Base-by-base conservation (phyloP, 148 eudicot species). In the Rhododendron simsii region DNA sequence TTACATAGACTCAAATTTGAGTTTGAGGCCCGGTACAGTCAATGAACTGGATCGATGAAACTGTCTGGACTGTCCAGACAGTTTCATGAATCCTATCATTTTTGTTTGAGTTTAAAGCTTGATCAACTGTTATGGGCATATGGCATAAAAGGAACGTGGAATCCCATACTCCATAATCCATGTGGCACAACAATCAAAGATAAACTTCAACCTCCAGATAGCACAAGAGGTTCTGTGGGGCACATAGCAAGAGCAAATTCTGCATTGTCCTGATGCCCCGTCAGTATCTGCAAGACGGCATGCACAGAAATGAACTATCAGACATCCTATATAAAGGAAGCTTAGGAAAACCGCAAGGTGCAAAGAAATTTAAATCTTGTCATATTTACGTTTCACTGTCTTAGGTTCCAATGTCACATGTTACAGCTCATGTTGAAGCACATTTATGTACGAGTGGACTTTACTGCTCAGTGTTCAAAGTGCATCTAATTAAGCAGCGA, bases 171-270 rank as follows among this genome's bases (percentile, higher is more conserved):
- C 14, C 23, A 47, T 47, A 47, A 47, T 47, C 6, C 61, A 57
- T 14, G n/a, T 37, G 45, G 69, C 37, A 81, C 35, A 67, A 63
- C 23, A 39, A 26, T 28, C 7, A 67, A 81, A 20, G 14, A 23
- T 30, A 33, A 14, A 71, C 16, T 75, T 81, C 75, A 74, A 96
- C 98, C 99, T 95, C 99, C 98, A 84, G 98, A 95, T 55, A 96
- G 99, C 87, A 96, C 98, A 88, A 92, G 83, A 14, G 99, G 99
- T 67, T 96, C 99, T 55, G 91, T 88, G 78, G 95, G 94, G 87
- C 94, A 93, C 98, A 94, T 94, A 61, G 96, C 95, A 82, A 95
- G 95, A 81, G 98, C 98, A 80, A 94, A 96, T 91, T 95, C 96
- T 51, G 99, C 99, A 92, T 93, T 85, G 80, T 96, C 96, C 88